These are phyloP conservation scores for Septoria petroselini DNA, from an alignment of 2,329 filamentous ascomycete genomes.

Conservation along the genomic window DNA sequence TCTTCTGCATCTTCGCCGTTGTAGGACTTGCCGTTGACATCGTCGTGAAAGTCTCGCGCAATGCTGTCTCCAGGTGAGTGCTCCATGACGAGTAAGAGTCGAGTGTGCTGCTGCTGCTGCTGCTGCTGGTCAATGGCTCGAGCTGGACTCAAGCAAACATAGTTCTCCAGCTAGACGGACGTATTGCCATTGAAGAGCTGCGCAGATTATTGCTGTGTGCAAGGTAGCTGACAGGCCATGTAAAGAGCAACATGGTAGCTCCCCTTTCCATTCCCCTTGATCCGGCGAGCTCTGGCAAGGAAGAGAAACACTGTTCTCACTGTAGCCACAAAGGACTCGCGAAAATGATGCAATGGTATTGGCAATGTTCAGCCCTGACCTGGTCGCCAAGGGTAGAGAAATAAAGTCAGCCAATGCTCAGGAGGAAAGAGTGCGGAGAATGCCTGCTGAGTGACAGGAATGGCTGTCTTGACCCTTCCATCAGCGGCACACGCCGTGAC, in stretches of 20 bases:
- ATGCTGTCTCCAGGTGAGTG: constrained; percentile 20
- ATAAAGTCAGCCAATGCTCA: constrained; percentile 10
- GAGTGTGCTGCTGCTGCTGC: not conserved
- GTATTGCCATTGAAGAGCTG: constrained; percentile 2
- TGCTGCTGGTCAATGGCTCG: not conserved
- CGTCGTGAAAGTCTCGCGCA: constrained; percentile 21
- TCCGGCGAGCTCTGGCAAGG: constrained; percentile 9
- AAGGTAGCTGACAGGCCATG: constrained; percentile 11
- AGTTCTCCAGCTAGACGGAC: not conserved
- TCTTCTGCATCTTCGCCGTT: constrained; percentile 20
- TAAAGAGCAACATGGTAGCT: constrained; percentile 5
- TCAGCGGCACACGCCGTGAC: not conserved
- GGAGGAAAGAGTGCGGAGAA: constrained; percentile 18
- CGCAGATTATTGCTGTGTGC: constrained; percentile 7
- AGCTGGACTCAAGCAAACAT: not conserved
- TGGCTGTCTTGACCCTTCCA: not conserved
- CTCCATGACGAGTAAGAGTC: constrained; percentile 1
- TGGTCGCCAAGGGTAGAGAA: constrained; percentile 7
- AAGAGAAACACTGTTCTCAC: constrained; percentile 1
- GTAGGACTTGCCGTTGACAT: constrained; percentile 19
- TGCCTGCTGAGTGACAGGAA: constrained; percentile 13
- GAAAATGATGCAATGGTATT: constrained; percentile 6
- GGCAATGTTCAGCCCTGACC: not conserved
- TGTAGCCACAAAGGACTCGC: not conserved
- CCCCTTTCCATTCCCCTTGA: not conserved